Evolutionary conservation across 164 flowering plant species (phyloP), one percentile per base, ranked within the genome.

Genomic region (Kalanchoe fedtschenkoi): DNA sequence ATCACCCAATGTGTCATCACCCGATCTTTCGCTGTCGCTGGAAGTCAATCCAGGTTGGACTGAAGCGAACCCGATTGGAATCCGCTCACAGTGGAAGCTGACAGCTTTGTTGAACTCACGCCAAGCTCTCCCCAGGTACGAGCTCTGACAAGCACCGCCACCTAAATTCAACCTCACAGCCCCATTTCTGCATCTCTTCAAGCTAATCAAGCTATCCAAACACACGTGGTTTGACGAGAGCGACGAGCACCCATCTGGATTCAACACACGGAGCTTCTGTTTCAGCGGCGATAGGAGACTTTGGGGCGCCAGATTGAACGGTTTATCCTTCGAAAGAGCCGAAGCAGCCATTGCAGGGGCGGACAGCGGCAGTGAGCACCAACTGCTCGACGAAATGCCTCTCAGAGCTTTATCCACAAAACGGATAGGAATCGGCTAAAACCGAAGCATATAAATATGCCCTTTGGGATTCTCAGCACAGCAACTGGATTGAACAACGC

Each of bases 31-130:
- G 44, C 28, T 66, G 8, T 51, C 56, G 13, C 28, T 29, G 14
- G 56, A 26, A 17, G 32, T 17, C 32, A 24, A 7, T 26, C 68
- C 65, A 34, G 64, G 51, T 38, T 72, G 58, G 66, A 86, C 57
- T 0, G 91, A 83, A 34, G 82, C 92, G 62, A 93, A 90, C 64
- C 93, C 93, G 69, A 83, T 62, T 24, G 96, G 91, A 71, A 85
- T 71, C 68, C 77, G 75, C 65, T 80, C 89, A 60, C 91, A 82
- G 38, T 93, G 86, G 55, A 88, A 75, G 63, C 77, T 75, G 66
- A 93, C 54, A 39, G 68, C 72, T 59, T 72, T 77, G 74, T 90
- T 93, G 67, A 90, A 88, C 62, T 86, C 83, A 61, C 34, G 70
- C 69, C 79, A 62, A 32, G 75, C 9, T 38, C 67, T 78, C 17